Conservation (phyloP, 2,329 filamentous ascomycete genomes). For the Venturia aucupariae region DNA sequence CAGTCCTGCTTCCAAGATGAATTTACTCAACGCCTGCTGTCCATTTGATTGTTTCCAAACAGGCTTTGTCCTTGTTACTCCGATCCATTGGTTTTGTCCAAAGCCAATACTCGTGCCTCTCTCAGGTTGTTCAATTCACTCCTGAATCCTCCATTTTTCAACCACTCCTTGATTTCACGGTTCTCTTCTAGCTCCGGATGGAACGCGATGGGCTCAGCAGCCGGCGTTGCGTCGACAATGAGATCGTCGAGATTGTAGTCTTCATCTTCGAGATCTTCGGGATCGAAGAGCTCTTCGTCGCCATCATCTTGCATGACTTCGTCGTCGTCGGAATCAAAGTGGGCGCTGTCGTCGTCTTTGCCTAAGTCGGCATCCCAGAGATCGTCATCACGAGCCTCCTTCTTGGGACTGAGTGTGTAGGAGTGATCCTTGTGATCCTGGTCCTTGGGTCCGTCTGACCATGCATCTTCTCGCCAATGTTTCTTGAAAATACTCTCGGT, state of each 20-base stretch:
- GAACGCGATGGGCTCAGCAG: not conserved
- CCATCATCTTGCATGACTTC: not conserved
- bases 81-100: not conserved
- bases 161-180: not conserved
- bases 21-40: not conserved
- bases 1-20: not conserved
- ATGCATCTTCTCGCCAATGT: not conserved
- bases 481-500: not conserved
- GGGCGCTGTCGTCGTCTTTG: not conserved
- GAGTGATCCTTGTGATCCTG: not conserved
- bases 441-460: not conserved
- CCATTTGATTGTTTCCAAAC: not conserved
- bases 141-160: not conserved
- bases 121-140: not conserved
- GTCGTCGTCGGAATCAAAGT: not conserved
- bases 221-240: not conserved
- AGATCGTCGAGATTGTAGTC: constrained; percentile 1
- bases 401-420: not conserved
- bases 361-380: not conserved
- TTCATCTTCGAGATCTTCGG: not conserved
- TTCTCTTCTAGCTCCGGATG: not conserved
- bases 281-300: not conserved
- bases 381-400: not conserved
- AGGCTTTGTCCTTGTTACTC: not conserved
- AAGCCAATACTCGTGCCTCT: not conserved